Percentiles rank a stretch among this genome's conserved stretches.
phyloP scores from a whole-genome alignment of 768 basidiomycete genomes.

The Trametes cinnabarina region DNA sequence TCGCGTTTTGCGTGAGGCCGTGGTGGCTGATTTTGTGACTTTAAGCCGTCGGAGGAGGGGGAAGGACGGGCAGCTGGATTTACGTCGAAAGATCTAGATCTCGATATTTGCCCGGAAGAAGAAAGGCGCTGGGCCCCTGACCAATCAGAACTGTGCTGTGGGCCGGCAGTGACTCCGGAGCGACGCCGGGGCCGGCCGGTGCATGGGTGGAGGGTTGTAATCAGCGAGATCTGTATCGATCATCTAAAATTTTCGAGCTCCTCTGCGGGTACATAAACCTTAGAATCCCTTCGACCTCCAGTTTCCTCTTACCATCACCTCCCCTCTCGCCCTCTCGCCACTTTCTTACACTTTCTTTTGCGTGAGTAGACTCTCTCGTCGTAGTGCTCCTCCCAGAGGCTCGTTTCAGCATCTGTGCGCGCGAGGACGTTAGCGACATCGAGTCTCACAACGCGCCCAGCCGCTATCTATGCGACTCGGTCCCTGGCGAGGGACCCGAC shows the following conservation, averaged over 20 bases:
- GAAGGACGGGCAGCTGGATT: neutral
- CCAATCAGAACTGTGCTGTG: neutral
- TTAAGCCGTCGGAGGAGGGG: neutral
- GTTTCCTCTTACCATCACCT: slow-evolving; percentile 38
- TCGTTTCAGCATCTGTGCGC: neutral
- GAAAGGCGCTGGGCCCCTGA: neutral
- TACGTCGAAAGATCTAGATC: slow-evolving; percentile 4
- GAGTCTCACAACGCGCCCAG: slow-evolving; percentile 12
- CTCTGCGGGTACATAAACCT: slow-evolving; percentile 33
- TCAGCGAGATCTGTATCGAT: slow-evolving; percentile 29
- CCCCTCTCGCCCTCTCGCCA: slow-evolving; percentile 47
- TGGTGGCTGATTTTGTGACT: neutral
- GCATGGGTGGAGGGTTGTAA: slow-evolving; percentile 21
- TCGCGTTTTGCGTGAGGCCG: neutral
- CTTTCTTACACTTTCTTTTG: slow-evolving; percentile 38
- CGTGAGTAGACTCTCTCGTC: slow-evolving; percentile 37
- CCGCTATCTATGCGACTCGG: slow-evolving; percentile 16
- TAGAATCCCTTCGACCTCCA: slow-evolving; percentile 27
- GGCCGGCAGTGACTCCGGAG: slow-evolving; percentile 20
- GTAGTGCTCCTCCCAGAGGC: neutral
- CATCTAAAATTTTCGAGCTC: slow-evolving; percentile 30
- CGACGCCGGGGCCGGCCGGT: slow-evolving; percentile 23
- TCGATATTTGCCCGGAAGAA: slow-evolving; percentile 5
- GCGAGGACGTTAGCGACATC: neutral
- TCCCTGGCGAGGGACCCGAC: slow-evolving; percentile 33